A percentile compares a stretch with the other conserved stretches of the same genome.
Evolutionary conservation across 2,329 filamentous ascomycete genomes (phyloP).

Genomic region (Hymenoscyphus salicellus): DNA sequence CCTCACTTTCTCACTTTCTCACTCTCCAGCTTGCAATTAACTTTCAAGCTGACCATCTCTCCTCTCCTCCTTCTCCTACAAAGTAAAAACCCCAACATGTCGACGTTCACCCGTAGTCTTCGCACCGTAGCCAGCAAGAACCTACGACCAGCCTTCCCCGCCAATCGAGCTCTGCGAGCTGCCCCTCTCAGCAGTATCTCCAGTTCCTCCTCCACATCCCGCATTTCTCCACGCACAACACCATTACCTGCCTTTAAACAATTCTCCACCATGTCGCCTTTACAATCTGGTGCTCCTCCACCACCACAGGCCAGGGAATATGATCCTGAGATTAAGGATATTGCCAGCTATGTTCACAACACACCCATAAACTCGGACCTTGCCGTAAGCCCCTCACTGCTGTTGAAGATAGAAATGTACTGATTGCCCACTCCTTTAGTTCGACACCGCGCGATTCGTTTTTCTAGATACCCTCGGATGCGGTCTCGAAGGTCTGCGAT

Average conservation of each 20-base stretch:
- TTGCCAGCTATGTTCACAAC: conserved; percentile 91
- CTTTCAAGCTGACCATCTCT: conserved; percentile 11
- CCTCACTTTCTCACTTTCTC: conserved; percentile 5
- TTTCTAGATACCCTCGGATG: conserved; percentile 96
- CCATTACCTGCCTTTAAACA: conserved; percentile 23
- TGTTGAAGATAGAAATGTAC: conserved; percentile 8
- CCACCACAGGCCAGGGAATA: conserved; percentile 60
- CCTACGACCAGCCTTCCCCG: conserved; percentile 28
- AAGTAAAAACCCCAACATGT: conserved; percentile 28
- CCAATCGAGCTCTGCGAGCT: conserved; percentile 26
- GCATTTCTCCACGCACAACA: conserved; percentile 22
- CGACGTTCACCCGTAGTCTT: conserved; percentile 34
- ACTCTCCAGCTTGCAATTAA: neutral
- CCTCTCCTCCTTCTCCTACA: conserved; percentile 15
- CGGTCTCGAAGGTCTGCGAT: conserved; percentile 89
- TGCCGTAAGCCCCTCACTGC: conserved; percentile 63
- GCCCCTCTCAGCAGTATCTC: conserved; percentile 26
- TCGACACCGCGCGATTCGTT: conserved; percentile 93
- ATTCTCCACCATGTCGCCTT: conserved; percentile 39
- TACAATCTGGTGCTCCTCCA: conserved; percentile 45
- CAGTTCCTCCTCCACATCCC: conserved; percentile 21
- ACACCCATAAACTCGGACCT: conserved; percentile 87
- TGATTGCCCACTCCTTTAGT: conserved; percentile 50
- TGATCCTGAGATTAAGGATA: conserved; percentile 91
- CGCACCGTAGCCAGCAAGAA: conserved; percentile 32